These are phyloP conservation scores for Populus simonii DNA, from an alignment of 345 rosid genomes.

Conservation along the genomic window DNA sequence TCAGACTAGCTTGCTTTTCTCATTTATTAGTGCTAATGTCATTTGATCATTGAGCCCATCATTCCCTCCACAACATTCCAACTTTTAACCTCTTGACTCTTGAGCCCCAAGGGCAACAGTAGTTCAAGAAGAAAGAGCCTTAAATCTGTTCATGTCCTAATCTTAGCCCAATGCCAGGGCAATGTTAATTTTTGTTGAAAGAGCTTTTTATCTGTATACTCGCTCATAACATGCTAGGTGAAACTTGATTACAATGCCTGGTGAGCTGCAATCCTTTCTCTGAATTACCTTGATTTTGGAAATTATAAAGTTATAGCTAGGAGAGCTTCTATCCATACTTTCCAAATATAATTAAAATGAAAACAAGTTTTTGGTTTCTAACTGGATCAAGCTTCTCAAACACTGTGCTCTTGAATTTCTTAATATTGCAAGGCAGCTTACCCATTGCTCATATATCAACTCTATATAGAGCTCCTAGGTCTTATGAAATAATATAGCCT, in stretches of 20 bases:
- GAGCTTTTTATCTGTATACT: neutral
- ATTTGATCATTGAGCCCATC: neutral
- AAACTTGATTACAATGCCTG: neutral
- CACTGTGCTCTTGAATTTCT: neutral
- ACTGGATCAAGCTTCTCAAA: constrained; percentile 4
- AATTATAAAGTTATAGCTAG: neutral
- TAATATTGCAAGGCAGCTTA: neutral
- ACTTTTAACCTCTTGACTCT: neutral
- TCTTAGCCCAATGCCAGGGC: neutral
- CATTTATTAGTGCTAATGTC: neutral
- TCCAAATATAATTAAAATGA: neutral
- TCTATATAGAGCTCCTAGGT: neutral
- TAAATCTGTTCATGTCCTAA: neutral
- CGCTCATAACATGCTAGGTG: neutral
- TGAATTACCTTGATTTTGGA: neutral
- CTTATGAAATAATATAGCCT: neutral
- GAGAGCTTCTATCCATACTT: neutral
- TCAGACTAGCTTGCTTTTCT: neutral
- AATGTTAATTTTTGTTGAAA: neutral
- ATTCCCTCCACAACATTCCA: neutral
- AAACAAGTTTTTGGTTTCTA: neutral
- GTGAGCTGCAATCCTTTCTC: neutral
- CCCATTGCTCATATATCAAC: neutral
- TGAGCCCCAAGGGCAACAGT: neutral
- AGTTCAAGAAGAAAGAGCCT: neutral